Conservation (phyloP, 75 land plant genomes). For the Cunninghamia lanceolata region DNA sequence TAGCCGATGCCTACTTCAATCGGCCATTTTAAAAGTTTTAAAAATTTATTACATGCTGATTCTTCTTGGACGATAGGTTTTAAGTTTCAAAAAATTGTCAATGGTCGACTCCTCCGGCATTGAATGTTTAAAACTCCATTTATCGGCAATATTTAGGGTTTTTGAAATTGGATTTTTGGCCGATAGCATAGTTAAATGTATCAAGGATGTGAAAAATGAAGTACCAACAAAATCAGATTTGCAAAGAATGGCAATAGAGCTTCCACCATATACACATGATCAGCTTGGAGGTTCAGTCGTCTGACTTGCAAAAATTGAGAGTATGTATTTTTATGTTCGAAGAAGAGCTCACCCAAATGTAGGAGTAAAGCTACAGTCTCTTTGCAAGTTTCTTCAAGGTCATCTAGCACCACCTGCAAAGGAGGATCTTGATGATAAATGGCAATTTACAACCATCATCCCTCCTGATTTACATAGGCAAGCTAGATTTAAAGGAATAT, state of each 20-base stretch:
- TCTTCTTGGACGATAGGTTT: too few relatives aligned
- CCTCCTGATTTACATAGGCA: conserved; percentile 51
- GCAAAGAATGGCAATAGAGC: conserved; percentile 44
- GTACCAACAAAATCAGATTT: conserved; percentile 55
- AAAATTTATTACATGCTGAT: too few relatives aligned
- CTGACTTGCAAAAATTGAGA: conserved; percentile 46
- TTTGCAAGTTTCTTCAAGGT: conserved; percentile 60
- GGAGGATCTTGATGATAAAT: conserved; percentile 26
- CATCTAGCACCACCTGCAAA: conserved; percentile 34
- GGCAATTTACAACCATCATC: conserved; percentile 56
- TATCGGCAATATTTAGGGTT: too few relatives aligned
- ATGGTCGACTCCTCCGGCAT: too few relatives aligned
- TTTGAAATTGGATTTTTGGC: too few relatives aligned
- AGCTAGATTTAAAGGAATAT: conserved; percentile 39
- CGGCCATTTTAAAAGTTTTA: too few relatives aligned
- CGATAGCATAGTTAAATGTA: too few relatives aligned
- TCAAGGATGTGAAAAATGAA: conserved; percentile 50
- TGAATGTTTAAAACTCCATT: too few relatives aligned
- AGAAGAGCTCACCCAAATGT: conserved; percentile 50
- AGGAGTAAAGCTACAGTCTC: conserved; percentile 39
- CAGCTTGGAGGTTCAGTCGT: conserved; percentile 56
- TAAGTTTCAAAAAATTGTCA: too few relatives aligned
- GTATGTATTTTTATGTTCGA: conserved; percentile 51
- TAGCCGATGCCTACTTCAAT: too few relatives aligned
- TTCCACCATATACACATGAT: conserved; percentile 61